Conservation (phyloP, 2,329 filamentous ascomycete species). For the Alternaria viburni region DNA sequence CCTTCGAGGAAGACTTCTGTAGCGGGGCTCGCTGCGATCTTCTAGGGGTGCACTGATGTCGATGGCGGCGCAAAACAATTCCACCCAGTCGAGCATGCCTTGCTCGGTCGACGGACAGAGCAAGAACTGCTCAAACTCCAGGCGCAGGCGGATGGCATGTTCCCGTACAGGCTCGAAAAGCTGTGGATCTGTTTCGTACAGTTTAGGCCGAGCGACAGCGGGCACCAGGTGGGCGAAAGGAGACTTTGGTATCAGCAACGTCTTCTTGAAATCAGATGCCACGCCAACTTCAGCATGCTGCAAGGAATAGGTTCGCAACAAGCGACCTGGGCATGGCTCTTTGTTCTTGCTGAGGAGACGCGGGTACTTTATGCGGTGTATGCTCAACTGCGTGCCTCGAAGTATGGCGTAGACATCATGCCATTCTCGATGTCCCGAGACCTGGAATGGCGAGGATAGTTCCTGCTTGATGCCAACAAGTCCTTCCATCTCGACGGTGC, state of each 20-base stretch:
- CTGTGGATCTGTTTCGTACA: slow-evolving; percentile 55
- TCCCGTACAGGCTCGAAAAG: slow-evolving; percentile 55
- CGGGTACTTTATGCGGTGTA: slow-evolving; percentile 68
- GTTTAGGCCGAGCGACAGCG: slow-evolving; percentile 44
- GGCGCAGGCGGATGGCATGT: slow-evolving; percentile 73
- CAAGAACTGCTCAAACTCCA: slow-evolving; percentile 76
- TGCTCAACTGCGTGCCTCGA: slow-evolving; percentile 70
- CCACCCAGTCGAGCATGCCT: slow-evolving; percentile 72
- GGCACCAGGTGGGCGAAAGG: slow-evolving; percentile 56
- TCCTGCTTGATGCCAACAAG: slow-evolving; percentile 66
- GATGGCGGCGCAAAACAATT: slow-evolving; percentile 71
- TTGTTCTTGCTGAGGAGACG: slow-evolving; percentile 52
- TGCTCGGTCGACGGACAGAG: slow-evolving; percentile 70
- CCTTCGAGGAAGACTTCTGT: slow-evolving; percentile 56
- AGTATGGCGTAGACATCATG: slow-evolving; percentile 67
- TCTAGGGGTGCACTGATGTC: slow-evolving; percentile 74
- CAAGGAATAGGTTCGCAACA: slow-evolving; percentile 73
- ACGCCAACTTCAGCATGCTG: slow-evolving; percentile 78
- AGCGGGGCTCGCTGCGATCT: slow-evolving; percentile 62
- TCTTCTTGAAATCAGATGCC: slow-evolving; percentile 74
- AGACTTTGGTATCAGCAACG: slow-evolving; percentile 51
- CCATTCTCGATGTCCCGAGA: slow-evolving; percentile 69
- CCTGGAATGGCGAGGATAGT: slow-evolving; percentile 68
- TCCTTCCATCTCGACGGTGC: slow-evolving; percentile 43
- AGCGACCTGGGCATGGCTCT: slow-evolving; percentile 61